A percentile compares a stretch with the other conserved stretches of the same genome.
These are phyloP conservation scores for Pseudofabraea citricarpa DNA, from an alignment of 2,329 filamentous ascomycete genomes.

Conservation along the genomic window DNA sequence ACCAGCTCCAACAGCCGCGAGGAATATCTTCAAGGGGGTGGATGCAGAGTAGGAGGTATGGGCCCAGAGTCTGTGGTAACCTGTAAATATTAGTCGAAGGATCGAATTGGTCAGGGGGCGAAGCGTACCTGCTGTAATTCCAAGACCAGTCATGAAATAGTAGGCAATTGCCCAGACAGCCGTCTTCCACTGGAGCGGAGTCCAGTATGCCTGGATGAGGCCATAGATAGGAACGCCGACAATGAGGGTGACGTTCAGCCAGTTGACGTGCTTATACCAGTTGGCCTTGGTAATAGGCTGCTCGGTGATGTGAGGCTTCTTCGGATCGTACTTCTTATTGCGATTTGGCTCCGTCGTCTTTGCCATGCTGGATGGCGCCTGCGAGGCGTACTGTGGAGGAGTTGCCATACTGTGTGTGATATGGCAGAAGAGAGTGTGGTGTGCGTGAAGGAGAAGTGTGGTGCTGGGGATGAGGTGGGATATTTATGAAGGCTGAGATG, in stretches of 20 bases:
- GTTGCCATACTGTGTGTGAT: slow-evolving; percentile 18
- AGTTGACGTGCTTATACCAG: slow-evolving; percentile 92
- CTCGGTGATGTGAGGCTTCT: slow-evolving; percentile 85
- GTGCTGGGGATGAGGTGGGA: background rate
- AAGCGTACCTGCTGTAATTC: slow-evolving; percentile 67
- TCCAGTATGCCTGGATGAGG: slow-evolving; percentile 71
- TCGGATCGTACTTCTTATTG: slow-evolving; percentile 41
- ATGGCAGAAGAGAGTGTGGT: slow-evolving; percentile 3
- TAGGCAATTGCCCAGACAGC: slow-evolving; percentile 69
- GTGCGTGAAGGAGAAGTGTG: background rate
- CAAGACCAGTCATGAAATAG: slow-evolving; percentile 80
- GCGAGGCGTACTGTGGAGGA: slow-evolving; percentile 11
- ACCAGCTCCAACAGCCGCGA: slow-evolving; percentile 76
- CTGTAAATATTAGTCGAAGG: slow-evolving; percentile 27
- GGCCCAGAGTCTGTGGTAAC: slow-evolving; percentile 81
- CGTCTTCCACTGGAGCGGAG: slow-evolving; percentile 68
- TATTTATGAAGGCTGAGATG: slow-evolving; percentile 2
- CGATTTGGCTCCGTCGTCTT: slow-evolving; percentile 22
- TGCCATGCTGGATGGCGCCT: slow-evolving; percentile 21
- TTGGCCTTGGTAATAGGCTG: slow-evolving; percentile 74
- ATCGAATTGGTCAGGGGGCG: background rate
- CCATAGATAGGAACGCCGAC: slow-evolving; percentile 71
- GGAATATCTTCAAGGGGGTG: slow-evolving; percentile 72
- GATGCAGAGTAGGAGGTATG: slow-evolving; percentile 79
- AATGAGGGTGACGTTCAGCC: slow-evolving; percentile 83